Conservation (phyloP, 1,284 basidiomycete species). For the Athelia sp. region DNA sequence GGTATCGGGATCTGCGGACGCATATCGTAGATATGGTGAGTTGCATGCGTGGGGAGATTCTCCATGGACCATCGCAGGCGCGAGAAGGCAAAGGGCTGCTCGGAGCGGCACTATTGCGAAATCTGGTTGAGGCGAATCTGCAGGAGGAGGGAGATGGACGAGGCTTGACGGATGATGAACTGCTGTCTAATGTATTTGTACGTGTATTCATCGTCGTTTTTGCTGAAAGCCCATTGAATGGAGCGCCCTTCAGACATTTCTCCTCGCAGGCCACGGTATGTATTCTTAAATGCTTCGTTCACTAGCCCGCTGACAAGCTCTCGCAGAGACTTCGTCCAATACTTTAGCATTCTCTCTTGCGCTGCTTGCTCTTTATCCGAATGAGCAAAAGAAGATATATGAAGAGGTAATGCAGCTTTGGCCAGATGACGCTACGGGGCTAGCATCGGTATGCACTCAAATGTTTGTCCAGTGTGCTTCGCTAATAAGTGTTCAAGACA, state of each 20-base stretch:
- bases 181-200: conserved; percentile 43
- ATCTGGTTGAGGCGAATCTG: conserved; percentile 43
- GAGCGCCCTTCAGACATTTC: conserved; percentile 26
- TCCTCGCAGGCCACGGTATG: conserved; percentile 36
- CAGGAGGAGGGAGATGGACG: conserved; percentile 22
- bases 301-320: too few relatives aligned
- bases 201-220: neutral
- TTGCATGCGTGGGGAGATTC: conserved; percentile 27
- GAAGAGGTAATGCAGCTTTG: conserved; percentile 31
- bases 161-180: conserved; percentile 34
- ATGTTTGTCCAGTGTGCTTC: too few relatives aligned
- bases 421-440: conserved; percentile 12
- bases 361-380: conserved; percentile 41
- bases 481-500: neutral
- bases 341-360: conserved; percentile 34
- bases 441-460: too few relatives aligned
- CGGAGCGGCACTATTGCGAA: conserved; percentile 33
- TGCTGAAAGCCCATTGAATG: neutral
- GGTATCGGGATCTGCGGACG: conserved; percentile 27
- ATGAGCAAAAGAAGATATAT: conserved; percentile 36
- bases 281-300: neutral
- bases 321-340: conserved; percentile 39
- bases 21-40: conserved; percentile 37
- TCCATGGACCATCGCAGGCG: conserved; percentile 9
- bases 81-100: conserved; percentile 11